phyloP scores from a whole-genome alignment of 495 filamentous ascomycete genomes.

The Trichoderma reesei region DNA sequence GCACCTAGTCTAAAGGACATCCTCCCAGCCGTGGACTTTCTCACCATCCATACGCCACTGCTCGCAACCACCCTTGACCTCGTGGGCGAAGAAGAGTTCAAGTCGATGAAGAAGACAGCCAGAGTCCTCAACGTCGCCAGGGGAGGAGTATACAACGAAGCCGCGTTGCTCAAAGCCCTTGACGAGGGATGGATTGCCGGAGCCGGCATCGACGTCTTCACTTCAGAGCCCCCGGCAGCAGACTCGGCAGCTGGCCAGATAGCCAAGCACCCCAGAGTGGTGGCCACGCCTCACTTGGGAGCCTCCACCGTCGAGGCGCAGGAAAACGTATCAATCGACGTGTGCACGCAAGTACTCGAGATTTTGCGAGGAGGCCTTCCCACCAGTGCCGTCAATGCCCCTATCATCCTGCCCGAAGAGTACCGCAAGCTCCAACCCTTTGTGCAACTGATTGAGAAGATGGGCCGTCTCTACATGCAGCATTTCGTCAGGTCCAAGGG shows the following conservation, averaged over 20 bases:
- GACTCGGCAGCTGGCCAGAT: slow-evolving; percentile 44
- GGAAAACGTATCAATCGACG: slow-evolving; percentile 65
- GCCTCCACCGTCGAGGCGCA: slow-evolving; percentile 68
- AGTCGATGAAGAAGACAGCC: slow-evolving; percentile 54
- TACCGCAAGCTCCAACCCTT: slow-evolving; percentile 61
- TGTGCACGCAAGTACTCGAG: slow-evolving; percentile 60
- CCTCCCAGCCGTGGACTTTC: slow-evolving; percentile 53
- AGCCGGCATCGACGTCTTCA: slow-evolving; percentile 68
- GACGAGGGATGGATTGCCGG: slow-evolving; percentile 58
- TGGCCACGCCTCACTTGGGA: slow-evolving; percentile 63
- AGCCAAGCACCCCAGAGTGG: slow-evolving; percentile 51
- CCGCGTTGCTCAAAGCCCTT: slow-evolving; percentile 54
- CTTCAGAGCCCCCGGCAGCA: slow-evolving; percentile 50
- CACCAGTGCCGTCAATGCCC: slow-evolving; percentile 61
- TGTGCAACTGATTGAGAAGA: slow-evolving; percentile 56
- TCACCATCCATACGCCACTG: slow-evolving; percentile 68
- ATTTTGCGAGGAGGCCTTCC: slow-evolving; percentile 57
- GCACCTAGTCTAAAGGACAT: slow-evolving; percentile 43
- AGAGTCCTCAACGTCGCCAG: slow-evolving; percentile 61
- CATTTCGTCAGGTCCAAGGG: slow-evolving; percentile 40
- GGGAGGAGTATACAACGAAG: slow-evolving; percentile 68
- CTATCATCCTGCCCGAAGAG: slow-evolving; percentile 63
- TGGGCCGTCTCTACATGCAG: slow-evolving; percentile 62
- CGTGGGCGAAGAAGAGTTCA: slow-evolving; percentile 50
- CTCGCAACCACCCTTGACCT: slow-evolving; percentile 60